A percentile compares a stretch with the other conserved stretches of the same genome.
Conservation (phyloP, 768 basidiomycete genomes). For the Calocera viscosa region DNA sequence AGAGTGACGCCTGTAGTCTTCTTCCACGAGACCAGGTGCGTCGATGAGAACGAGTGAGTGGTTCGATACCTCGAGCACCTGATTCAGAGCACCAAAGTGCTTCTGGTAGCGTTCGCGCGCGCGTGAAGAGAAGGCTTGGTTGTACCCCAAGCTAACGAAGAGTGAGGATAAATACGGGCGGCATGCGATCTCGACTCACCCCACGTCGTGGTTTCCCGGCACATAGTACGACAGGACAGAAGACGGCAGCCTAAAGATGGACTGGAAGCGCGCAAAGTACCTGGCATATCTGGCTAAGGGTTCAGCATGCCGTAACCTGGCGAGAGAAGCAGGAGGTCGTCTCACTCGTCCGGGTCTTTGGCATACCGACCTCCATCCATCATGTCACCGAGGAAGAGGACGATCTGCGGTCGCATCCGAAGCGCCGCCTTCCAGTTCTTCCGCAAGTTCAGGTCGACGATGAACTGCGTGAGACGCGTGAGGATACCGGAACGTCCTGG, state of each 20-base stretch:
- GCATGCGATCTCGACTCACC: conserved; percentile 33
- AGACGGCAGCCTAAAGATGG: conserved; percentile 47
- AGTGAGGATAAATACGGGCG: conserved; percentile 13
- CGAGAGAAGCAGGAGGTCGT: conserved; percentile 14
- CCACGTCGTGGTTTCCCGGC: conserved; percentile 86
- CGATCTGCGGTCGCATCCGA: conserved; percentile 48
- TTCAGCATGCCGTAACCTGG: not conserved
- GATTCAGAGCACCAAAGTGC: conserved; percentile 66
- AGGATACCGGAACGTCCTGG: conserved; percentile 41
- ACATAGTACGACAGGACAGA: conserved; percentile 53
- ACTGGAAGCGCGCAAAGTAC: conserved; percentile 55
- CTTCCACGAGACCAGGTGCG: conserved; percentile 59
- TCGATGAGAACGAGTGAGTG: conserved; percentile 64
- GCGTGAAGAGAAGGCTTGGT: conserved; percentile 35
- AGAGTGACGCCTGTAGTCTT: conserved; percentile 44
- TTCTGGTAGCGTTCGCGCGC: conserved; percentile 49
- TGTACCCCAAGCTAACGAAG: conserved; percentile 37
- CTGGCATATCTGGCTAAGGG: conserved; percentile 48
- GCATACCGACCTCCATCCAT: conserved; percentile 67
- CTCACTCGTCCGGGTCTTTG: conserved; percentile 59
- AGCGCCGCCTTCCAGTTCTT: conserved; percentile 70
- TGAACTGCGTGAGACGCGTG: conserved; percentile 37
- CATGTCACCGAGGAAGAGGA: conserved; percentile 86
- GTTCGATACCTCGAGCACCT: conserved; percentile 43
- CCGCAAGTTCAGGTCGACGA: conserved; percentile 71